A percentile compares a stretch with the other conserved stretches of the same genome.
Evolutionary conservation across 2,329 filamentous ascomycete species (phyloP).

Genomic region (Penicillium hordei): DNA sequence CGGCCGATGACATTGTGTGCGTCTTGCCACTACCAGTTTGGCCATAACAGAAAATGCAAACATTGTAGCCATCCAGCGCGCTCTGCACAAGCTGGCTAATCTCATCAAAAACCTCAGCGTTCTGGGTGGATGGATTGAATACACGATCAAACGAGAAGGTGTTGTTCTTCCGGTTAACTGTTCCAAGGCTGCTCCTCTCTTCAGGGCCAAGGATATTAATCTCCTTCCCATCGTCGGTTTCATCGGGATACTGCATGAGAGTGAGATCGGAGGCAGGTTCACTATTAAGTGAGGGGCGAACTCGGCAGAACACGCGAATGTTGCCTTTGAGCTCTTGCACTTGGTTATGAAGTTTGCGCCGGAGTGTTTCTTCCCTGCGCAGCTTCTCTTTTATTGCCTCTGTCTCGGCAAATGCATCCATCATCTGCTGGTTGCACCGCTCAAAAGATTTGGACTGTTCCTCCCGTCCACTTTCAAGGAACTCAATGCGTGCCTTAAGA

Average conservation of each 20-base stretch:
- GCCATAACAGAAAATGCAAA: constrained; percentile 98
- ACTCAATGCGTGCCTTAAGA: constrained; percentile 78
- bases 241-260: constrained; percentile 75
- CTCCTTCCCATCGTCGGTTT: constrained; percentile 78
- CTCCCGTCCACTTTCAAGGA: constrained; percentile 85
- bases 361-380: constrained; percentile 84
- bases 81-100: constrained; percentile 97
- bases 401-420: constrained; percentile 70
- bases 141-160: constrained; percentile 92
- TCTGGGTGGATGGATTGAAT: constrained; percentile 74
- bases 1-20: constrained; percentile 84
- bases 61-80: constrained; percentile 94
- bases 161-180: constrained; percentile 73
- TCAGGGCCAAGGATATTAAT: constrained; percentile 81
- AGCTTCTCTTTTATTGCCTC: constrained; percentile 76
- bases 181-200: constrained; percentile 77
- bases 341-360: constrained; percentile 92
- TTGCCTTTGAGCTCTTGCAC: constrained; percentile 98
- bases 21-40: constrained; percentile 98
- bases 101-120: constrained; percentile 88
- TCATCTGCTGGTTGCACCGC: constrained; percentile 74
- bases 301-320: constrained; percentile 96
- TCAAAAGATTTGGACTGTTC: constrained; percentile 85
- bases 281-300: constrained; percentile 68
- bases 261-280: constrained; percentile 64